Evolutionary conservation across 108 stramenopile genomes (phyloP), one percentile per base, ranked within the genome.

Genomic region (Hondaea fermentalgiana): DNA sequence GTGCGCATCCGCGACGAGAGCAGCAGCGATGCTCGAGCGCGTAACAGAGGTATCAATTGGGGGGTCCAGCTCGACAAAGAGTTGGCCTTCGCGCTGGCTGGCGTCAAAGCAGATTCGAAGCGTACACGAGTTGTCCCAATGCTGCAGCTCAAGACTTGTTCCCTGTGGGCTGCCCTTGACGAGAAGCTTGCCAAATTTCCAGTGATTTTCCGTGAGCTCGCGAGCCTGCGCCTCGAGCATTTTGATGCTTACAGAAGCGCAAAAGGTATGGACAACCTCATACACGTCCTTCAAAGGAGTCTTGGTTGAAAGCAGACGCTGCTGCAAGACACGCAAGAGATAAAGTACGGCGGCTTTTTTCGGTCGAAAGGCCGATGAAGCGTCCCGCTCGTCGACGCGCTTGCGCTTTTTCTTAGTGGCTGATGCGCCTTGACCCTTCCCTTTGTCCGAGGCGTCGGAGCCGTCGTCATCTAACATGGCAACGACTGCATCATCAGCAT

Each of bases 131-230:
- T 83, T 28, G 25, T 47, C 45, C 76, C 76, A 83, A 23, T 83
- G 76, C 49, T 45, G 76, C 45, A 83, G 23, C 51, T 83, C 76
- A 12, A 83, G 49, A 35, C 25, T 83, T 12, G 45, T 53, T 6
- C 49, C 49, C 49, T 47, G 19, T 3, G 45, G 45, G 23, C 49
- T 83, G 10, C 64, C 64, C 25, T 53, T 55, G n/a, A 83, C 76
- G 10, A 25, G 76, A 17, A 83, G 51, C 6, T 6, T 23, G 23
- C 76, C 76, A 45, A 53, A 47, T 35, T 83, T 83, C 76, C 76
- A 83, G 51, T 83, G 76, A 35, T 83, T 55, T 28, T 83, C 76
- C 12, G 76, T 83, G 17, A 83, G 76, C 76, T 83, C 76, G 44
- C 76, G 76, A 47, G 76, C 76, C 51, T 83, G 76, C 10, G 76